Conservation (phyloP, 768 basidiomycete species). For the Phanerodontia chrysosporium region DNA sequence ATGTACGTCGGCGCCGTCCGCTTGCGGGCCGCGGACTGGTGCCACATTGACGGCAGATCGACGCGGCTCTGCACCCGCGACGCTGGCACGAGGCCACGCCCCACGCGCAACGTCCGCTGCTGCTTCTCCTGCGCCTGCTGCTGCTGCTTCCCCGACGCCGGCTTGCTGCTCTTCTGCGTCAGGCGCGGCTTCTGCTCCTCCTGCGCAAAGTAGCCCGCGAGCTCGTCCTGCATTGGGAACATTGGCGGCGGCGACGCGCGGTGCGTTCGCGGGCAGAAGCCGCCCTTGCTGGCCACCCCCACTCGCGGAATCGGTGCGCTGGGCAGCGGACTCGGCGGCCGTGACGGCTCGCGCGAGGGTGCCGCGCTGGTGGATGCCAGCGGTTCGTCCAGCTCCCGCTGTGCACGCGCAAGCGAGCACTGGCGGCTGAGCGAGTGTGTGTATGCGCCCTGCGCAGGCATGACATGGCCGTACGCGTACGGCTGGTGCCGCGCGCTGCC, state of each 20-base stretch:
- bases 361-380: not conserved
- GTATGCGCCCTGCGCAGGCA: not conserved
- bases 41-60: not conserved
- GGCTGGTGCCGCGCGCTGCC: not conserved
- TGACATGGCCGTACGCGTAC: not conserved
- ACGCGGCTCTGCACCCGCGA: not conserved
- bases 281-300: not conserved
- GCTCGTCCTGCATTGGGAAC: conserved; percentile 4
- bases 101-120: not conserved
- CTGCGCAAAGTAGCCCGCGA: not conserved
- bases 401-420: not conserved
- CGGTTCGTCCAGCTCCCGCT: not conserved
- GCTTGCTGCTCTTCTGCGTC: not conserved
- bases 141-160: not conserved
- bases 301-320: not conserved
- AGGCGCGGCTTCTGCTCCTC: not conserved
- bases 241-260: not conserved
- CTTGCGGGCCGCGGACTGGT: not conserved
- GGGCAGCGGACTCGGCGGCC: not conserved
- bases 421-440: not conserved
- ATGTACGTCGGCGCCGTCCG: not conserved
- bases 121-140: too few relatives aligned
- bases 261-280: not conserved
- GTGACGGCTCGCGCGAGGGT: not conserved
- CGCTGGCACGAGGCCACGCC: not conserved